phyloP scores from a whole-genome alignment of 1,284 basidiomycete genomes.

The Schizophyllum commune region DNA sequence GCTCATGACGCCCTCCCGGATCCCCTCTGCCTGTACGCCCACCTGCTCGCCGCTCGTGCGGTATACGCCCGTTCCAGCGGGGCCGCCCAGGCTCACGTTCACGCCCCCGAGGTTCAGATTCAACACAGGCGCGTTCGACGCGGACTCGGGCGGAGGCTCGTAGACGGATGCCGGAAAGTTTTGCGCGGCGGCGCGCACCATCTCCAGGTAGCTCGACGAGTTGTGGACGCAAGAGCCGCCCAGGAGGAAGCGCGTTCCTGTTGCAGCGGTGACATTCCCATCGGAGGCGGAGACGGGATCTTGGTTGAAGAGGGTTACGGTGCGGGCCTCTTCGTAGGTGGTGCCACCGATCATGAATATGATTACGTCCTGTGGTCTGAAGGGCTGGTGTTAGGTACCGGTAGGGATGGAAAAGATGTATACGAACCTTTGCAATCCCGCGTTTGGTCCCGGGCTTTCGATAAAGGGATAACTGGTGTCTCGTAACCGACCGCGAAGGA shows the following conservation, averaged over 20 bases:
- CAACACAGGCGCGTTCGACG: slow-evolving; percentile 61
- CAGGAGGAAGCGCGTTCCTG: slow-evolving; percentile 70
- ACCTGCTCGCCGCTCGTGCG: slow-evolving; percentile 65
- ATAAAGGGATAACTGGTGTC: slow-evolving; percentile 91
- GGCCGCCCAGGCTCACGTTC: slow-evolving; percentile 84
- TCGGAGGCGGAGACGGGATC: slow-evolving; percentile 44
- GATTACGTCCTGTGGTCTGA: slow-evolving; percentile 90
- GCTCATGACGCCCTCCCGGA: slow-evolving; percentile 80
- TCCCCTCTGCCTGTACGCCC: slow-evolving; percentile 72
- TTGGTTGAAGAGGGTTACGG: slow-evolving; percentile 81
- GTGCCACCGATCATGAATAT: slow-evolving; percentile 92
- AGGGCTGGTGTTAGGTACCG: background rate
- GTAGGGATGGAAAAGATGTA: background rate
- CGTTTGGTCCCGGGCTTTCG: slow-evolving; percentile 61
- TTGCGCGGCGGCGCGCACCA: slow-evolving; percentile 57
- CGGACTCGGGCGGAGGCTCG: slow-evolving; percentile 62
- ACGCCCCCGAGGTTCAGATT: slow-evolving; percentile 88
- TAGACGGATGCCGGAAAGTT: slow-evolving; percentile 60
- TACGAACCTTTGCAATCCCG: slow-evolving; percentile 56
- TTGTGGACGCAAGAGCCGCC: slow-evolving; percentile 93
- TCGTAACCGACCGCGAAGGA: slow-evolving; percentile 81
- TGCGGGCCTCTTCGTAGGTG: slow-evolving; percentile 88
- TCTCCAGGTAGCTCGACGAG: slow-evolving; percentile 76
- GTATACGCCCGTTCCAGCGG: slow-evolving; percentile 76
- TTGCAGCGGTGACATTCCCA: slow-evolving; percentile 33